Evolutionary conservation across 1,139 yeast species (phyloP), one percentile per base, ranked within the genome.

Genomic region (Yamadazyma kanchanaburiensis): DNA sequence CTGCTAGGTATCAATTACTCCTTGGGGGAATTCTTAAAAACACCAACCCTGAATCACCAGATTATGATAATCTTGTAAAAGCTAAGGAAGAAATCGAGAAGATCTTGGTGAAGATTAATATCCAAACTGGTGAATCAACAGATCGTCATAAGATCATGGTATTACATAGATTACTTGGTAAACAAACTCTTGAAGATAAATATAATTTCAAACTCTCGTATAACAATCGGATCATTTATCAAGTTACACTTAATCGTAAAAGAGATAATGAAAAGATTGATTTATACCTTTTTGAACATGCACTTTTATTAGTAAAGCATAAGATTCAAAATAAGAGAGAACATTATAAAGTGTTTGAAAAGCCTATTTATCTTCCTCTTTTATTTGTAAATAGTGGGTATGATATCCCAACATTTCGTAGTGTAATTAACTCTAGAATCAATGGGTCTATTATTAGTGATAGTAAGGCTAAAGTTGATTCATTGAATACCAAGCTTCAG

Each of bases 61-160:
- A 91, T 50, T 71, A 76, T 46, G 79, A 77, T 36, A 77, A 80
- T 43, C 65, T 91, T 35, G 68, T 76, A 12, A 77, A 77, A 42
- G 95, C 95, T 1, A 76, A 86, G 43, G 85, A 77, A 32, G 78
- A 82, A 46, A 74, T 91, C 27, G 81, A 82, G 40, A 83, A 77
- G 40, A 77, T 88, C 37, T 74, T 91, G 60, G 80, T 73, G 17
- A 75, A 84, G 53, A 88, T 91, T 44, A 94, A 94, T 56, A 67
- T 78, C 26, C 96, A 89, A 49, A 84, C 95, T 29, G 98, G 98
- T 57, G 89, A 83, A 48, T 87, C 95, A 29, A 91, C 94, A 22
- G 96, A 91, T 64, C 74, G 96, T 43, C 89, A 88, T 60, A 87
- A 88, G 47, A 71, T 91, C 39, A 83, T 88, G 70, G 83, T 88